Base-by-base conservation (phyloP, 2,329 filamentous ascomycete species). In the Fusarium xylarioides region DNA sequence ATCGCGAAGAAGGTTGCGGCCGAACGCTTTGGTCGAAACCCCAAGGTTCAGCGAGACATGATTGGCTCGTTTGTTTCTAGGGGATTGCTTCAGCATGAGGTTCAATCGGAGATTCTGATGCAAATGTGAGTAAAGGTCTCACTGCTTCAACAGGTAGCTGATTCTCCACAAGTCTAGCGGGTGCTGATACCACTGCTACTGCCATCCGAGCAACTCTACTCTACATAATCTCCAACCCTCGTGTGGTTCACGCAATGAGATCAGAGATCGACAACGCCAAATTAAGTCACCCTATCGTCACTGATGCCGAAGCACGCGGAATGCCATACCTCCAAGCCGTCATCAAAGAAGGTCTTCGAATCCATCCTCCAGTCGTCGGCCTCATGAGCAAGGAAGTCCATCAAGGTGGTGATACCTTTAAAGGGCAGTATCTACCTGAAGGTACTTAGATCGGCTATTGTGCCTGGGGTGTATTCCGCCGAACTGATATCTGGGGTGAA, bases 311-410 rank as follows among this genome's bases (percentile, higher is more conserved):
- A 32, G 56, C 43, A 9, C 34, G 35, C 4, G 26, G 12, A 5
- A 32, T 40, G 43, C 34, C 44, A 50, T 59, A 59, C 15, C 28
- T 59, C 2, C 26, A 59, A 6, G 56, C 56, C 15, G 28, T 59
- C 16, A 40, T 59, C 16, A 49, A 50, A 50, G 56, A 59, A 18
- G 56, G 43, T 7, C 44, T 59, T 30, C 34, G 56, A 32, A 32
- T 59, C 7, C 35, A 50, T 2, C 56, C 56, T 3, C 56, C 56
- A 4, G 56, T 50, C 15, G 56, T 52, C 7, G 44, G 44, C 4
- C 34, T 59, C 26, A 50, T 59, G 43, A 40, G 34, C 2, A 50
- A 50, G 11, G 56, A 59, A 30, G 35, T 40, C 4, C 44, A 44
- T 8, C 8, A 7, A 7, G 56, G 34, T 16, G 56, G 26, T 2